Conservation (phyloP, 192 early-diverging fungal genomes). For the Thamnidium elegans region DNA sequence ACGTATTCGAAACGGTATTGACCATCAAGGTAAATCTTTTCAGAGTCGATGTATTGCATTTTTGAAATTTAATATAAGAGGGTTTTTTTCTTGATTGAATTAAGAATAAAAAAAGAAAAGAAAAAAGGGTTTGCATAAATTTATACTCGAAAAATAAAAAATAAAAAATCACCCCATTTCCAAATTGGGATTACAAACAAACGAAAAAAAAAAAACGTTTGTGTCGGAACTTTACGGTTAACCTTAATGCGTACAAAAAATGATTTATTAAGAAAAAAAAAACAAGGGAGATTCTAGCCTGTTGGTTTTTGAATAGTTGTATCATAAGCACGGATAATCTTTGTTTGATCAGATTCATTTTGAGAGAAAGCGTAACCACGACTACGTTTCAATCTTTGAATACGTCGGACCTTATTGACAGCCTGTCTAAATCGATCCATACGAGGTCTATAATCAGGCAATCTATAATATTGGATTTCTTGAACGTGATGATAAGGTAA, state of each 20-base stretch:
- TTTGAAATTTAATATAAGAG: not conserved
- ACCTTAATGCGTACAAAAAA: not conserved
- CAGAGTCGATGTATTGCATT: conserved; percentile 63
- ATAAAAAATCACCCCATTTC: conserved; percentile 10
- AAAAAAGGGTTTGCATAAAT: not conserved
- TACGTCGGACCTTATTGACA: conserved; percentile 91
- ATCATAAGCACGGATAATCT: conserved; percentile 54
- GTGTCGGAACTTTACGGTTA: conserved; percentile 10
- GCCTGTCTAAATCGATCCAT: conserved; percentile 98
- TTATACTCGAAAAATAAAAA: not conserved
- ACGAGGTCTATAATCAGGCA: conserved; percentile 94
- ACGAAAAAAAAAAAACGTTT: not conserved
- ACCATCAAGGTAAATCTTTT: conserved; percentile 67
- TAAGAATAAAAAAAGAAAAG: conserved; percentile 1
- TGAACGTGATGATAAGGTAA: conserved; percentile 93
- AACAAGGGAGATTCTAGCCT: conserved; percentile 33
- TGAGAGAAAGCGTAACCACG: conserved; percentile 99
- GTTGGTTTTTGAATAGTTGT: conserved; percentile 53
- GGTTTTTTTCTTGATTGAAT: no score
- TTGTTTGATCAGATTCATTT: conserved; percentile 90
- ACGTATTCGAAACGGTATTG: conserved; percentile 81
- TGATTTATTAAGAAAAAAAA: not conserved
- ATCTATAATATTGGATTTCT: conserved; percentile 99
- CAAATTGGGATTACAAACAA: conserved; percentile 14
- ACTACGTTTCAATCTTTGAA: conserved; percentile 87